Evolutionary conservation across 2,329 filamentous ascomycete species (phyloP).

Genomic region (Aspergillus alliaceus): DNA sequence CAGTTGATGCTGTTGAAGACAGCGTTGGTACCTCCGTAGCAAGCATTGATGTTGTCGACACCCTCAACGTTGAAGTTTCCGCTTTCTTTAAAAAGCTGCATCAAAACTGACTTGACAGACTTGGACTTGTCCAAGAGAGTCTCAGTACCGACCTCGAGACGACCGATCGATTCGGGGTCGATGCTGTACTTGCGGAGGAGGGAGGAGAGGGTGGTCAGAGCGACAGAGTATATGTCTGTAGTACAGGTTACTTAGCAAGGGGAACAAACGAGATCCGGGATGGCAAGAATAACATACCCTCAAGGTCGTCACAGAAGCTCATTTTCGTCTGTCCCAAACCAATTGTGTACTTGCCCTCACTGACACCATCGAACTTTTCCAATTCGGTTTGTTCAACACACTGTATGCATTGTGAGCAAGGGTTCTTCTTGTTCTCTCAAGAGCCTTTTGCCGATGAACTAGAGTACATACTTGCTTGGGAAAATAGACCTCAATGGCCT

Average conservation of each 20-base stretch:
- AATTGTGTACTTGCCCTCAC: constrained; percentile 83
- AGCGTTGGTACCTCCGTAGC: constrained; percentile 83
- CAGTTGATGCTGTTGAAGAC: constrained; percentile 82
- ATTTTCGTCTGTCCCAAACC: constrained; percentile 88
- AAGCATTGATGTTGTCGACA: constrained; percentile 80
- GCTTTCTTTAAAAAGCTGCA: constrained; percentile 71
- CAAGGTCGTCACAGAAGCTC: constrained; percentile 87
- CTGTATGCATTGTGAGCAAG: constrained; percentile 44
- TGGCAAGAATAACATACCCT: constrained; percentile 58
- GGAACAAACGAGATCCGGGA: neutral
- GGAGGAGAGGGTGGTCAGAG: constrained; percentile 74
- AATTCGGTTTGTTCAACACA: constrained; percentile 82
- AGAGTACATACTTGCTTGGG: constrained; percentile 71
- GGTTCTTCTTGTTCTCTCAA: neutral
- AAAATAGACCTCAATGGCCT: constrained; percentile 89
- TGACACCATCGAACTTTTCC: constrained; percentile 83
- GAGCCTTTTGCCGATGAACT: neutral
- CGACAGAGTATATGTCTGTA: constrained; percentile 85
- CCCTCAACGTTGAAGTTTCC: constrained; percentile 84
- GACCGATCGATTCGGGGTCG: constrained; percentile 74
- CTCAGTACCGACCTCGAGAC: constrained; percentile 82
- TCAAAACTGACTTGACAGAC: constrained; percentile 83
- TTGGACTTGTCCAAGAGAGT: constrained; percentile 87
- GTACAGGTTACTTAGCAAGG: constrained; percentile 9
- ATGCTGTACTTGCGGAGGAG: constrained; percentile 82